Conservation (phyloP, 305 asterid species). For the Fraxinus latifolia region DNA sequence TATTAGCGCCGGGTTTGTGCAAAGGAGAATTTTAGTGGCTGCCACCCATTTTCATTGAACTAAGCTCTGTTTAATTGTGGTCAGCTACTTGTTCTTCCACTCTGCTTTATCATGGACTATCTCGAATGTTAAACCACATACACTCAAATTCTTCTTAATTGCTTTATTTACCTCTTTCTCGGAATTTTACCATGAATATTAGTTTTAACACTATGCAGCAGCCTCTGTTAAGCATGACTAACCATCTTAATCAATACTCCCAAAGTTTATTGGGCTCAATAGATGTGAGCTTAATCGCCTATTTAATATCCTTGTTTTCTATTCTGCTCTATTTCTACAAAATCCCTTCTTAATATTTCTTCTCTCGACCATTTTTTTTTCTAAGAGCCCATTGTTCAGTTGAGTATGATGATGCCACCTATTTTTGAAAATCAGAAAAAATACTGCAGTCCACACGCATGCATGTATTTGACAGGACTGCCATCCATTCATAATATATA, state of each 20-base stretch:
- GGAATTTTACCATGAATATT: background rate
- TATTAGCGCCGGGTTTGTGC: background rate
- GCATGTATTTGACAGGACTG: background rate
- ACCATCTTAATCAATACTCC: background rate
- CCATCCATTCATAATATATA: background rate
- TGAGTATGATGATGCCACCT: background rate
- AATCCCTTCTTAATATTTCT: background rate
- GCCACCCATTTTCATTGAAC: background rate
- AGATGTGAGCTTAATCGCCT: background rate
- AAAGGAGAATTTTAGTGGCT: background rate
- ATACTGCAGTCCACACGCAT: background rate
- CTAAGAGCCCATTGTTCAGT: background rate
- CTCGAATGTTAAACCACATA: background rate
- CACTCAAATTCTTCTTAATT: background rate
- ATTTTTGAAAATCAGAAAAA: background rate
- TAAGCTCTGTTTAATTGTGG: background rate
- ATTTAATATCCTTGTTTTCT: background rate
- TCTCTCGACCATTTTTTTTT: background rate
- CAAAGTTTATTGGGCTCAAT: background rate
- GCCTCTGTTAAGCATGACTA: background rate
- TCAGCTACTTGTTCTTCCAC: background rate
- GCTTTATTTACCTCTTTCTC: background rate
- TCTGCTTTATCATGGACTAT: background rate
- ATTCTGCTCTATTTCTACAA: background rate
- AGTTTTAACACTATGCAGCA: background rate